phyloP scores from a whole-genome alignment of 129 eudicot genomes.

The Silybum marianum region DNA sequence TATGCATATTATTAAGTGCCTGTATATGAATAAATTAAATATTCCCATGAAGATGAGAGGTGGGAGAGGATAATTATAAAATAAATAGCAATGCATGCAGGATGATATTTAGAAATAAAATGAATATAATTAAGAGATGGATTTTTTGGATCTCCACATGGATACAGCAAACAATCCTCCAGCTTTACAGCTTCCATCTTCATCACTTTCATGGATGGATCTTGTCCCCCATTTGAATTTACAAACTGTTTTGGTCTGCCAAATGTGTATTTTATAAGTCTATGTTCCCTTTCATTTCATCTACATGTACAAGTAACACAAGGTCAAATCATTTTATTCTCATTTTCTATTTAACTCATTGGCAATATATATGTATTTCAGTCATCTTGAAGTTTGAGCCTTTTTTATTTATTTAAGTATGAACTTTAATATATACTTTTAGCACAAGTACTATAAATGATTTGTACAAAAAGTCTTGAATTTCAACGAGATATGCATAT shows the following conservation, averaged over 20 bases:
- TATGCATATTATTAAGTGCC: slow-evolving; percentile 14
- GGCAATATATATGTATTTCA: neutral
- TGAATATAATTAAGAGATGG: slow-evolving; percentile 16
- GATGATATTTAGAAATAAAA: slow-evolving; percentile 14
- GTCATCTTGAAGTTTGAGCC: slow-evolving; percentile 11
- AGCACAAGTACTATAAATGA: neutral
- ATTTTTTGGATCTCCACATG: slow-evolving; percentile 45
- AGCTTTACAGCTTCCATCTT: slow-evolving; percentile 47
- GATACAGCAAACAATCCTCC: slow-evolving; percentile 47
- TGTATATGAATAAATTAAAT: neutral
- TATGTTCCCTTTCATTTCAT: slow-evolving; percentile 30
- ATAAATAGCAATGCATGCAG: slow-evolving; percentile 34
- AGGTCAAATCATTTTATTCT: slow-evolving; percentile 25
- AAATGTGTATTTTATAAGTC: slow-evolving; percentile 40
- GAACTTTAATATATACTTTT: neutral
- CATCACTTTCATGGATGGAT: slow-evolving; percentile 45
- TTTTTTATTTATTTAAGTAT: neutral
- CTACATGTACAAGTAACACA: slow-evolving; percentile 20
- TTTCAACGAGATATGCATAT: neutral
- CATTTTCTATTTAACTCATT: slow-evolving; percentile 8
- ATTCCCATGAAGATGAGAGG: neutral
- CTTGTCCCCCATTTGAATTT: slow-evolving; percentile 42
- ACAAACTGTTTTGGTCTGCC: slow-evolving; percentile 41
- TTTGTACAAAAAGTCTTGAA: neutral
- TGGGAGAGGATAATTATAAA: slow-evolving; percentile 38